Base-by-base conservation (phyloP, 805 yeast genomes). In the Limtongia smithiae region DNA sequence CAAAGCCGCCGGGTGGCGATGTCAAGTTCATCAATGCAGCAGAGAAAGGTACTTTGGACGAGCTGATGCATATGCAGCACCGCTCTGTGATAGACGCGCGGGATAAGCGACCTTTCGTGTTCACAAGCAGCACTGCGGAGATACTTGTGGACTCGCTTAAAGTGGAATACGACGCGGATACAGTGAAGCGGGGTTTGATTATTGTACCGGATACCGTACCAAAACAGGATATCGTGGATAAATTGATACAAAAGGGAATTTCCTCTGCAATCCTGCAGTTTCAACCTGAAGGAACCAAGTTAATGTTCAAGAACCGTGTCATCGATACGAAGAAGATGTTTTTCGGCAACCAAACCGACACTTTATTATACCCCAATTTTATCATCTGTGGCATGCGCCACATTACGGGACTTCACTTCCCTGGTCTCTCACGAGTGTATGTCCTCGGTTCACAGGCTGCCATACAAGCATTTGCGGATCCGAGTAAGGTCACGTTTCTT, bases 361-460 rank as follows among this genome's bases (percentile, higher is more conserved):
- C 33, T 12, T n/a, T n/a, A 3, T 30, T 7, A 9, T 7, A 32
- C 3, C 58, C 58, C 2, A 54, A 54, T 39, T 33, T 40, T 14
- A n/a, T 57, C 15, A 34, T 57, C 17, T 21, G 54, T 12, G 39
- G 40, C 15, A 34, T 39, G 15, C 25, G 31, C 2, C 55, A 52
- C 14, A 37, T 51, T 6, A 25, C 31, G 7, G 60, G 60, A 11
- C 35, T 57, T 11, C 38, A 55, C 34, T 46, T 57, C 8, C 46
- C 56, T 5, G 53, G 48, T 6, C 44, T 57, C 20, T 27, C 47
- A 12, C 31, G 57, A 21, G 35, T 57, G 3, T 57, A 45, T 17
- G 43, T 57, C 15, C 35, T 57, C n/a, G 53, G 54, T 20, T 18
- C 35, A 3, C 14, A 34, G 7, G 37, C 48, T 4, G 21, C 46